Base-by-base conservation (phyloP, 1,284 basidiomycete species). In the Vanrija sp. region DNA sequence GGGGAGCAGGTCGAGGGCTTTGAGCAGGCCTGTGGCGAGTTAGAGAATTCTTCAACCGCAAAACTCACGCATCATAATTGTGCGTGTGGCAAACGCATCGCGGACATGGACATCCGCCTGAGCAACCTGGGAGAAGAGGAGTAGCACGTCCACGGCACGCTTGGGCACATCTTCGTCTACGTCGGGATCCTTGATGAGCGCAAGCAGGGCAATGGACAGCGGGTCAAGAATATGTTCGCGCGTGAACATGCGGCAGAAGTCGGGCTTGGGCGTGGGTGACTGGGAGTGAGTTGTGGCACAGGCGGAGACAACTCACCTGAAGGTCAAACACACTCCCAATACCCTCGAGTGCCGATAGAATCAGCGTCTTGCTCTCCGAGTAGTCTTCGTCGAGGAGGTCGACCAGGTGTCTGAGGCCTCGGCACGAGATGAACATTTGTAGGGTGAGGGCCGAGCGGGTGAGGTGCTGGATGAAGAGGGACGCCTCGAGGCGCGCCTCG, bases 351-450 rank as follows among this genome's bases (percentile, higher is more conserved):
- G 95, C 92, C 59, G 95, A 89, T 41, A 90, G 87, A 38, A 98
- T 88, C n/a, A 98, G 83, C 46, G 92, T 88, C 23, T 83, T 85
- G 77, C 88, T 93, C 70, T 87, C 86, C 8, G 83, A 82, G 75
- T 95, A 98, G 75, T 96, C 92, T 76, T 97, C 95, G 68, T 98
- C 95, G 22, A 98, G 82, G 45, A 98, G 85, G 62, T 97, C 91
- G 6, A 98, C 94, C 0, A 98, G 82, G 27, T 94, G 89, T 68
- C 90, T 91, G 52, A 97, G 80, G 6, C 93, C 93, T 31, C 93
- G 91, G 69, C 93, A 91, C 86, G 90, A 89, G 63, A 97, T 95
- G 76, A 97, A 96, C 93, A 96, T 97, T 71, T 97, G 93, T 42
- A 97, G 77, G 14, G 95, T 98, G 57, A 97, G 77, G 5, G 92